Base-by-base conservation (phyloP, 2,329 filamentous ascomycete genomes). In the Pezicula radicicola region DNA sequence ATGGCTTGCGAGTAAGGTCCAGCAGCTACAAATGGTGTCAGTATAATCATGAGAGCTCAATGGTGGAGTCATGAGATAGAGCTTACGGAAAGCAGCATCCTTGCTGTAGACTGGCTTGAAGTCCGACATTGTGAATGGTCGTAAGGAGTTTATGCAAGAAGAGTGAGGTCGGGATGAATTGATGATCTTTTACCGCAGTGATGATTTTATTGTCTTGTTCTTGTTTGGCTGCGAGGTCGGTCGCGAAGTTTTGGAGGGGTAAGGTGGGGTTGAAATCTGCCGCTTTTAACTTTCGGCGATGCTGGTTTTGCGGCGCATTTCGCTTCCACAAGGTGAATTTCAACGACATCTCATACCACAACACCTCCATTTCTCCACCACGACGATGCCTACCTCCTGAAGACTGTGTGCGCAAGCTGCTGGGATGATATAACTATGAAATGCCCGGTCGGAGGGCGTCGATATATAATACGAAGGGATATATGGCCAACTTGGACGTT, bases 1-100 rank as follows among this genome's bases (percentile, higher is more conserved):
- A 86, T 79, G 64, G 82, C 83, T 66, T 85, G 83, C 60, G 81
- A 84, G 48, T 64, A 64, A 51, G 63, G 60, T 49, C 61, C 60
- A 55, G 59, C 61, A 42, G 62, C 62, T 64, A 45, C 50, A 39
- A 28, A 42, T 44, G 21, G 19, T 48, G 39, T 53, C 49, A 50
- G 56, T 42, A 30, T 52, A 40, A 36, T 39, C n/a, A 39, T 19
- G 48, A 27, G 18, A 30, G 10, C 10, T 12, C 5, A n/a, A 44
- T 15, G 33, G 46, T 21, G 46, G 48, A 21, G 45, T 33, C 21
- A 30, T 30, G 7, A 42, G 30, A 37, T 33, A 47, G 21, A 46
- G 41, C 64, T 59, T 63, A 67, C 65, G 65, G 53, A 59, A 60
- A 51, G 66, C 64, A 56, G 66, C 66, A 59, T 68, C 60, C 50